Evolutionary conservation across 495 filamentous ascomycete genomes (phyloP), one percentile per base, ranked within the genome.

Genomic region (Hamigera avellanea): DNA sequence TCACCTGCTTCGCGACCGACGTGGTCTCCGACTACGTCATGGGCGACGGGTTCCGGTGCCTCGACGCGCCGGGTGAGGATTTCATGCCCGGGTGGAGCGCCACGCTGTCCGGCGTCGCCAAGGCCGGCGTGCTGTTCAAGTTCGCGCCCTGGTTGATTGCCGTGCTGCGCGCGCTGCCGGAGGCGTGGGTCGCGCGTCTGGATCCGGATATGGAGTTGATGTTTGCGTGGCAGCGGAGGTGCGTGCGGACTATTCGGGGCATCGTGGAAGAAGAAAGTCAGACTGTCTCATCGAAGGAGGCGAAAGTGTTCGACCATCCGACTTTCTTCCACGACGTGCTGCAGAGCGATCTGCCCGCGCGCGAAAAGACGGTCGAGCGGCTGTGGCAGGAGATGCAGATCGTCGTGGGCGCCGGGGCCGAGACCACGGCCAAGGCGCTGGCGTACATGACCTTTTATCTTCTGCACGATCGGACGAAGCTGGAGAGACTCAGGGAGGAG

Each of bases 241-340:
- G 44, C 32, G 27, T 28, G 13, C 28, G 31, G 3, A 21, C 39
- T 13, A 42, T 53, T 1, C n/a, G 25, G 2, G 30, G 26, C 1
- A 38, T 47, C 21, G 32, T 42, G 5, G 39, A 43, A 2, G 27
- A 19, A 17, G 36, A 48, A 40, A 44, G 37, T 36, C 10, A 48
- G 14, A 23, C 14, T 6, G 15, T 44, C 18, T 2, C 7, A 6
- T 9, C 21, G 8, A 31, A 46, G 8, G 10, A 33, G 35, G 37
- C 31, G 6, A 44, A 48, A 23, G 32, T 21, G 26, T 36, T 44
- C 26, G 37, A 30, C 35, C 27, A 53, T 34, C 36, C 44, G 17
- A 70, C 65, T 2, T 48, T 72, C 19, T 69, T 71, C 37, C 53
- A 61, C 30, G 56, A 57, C 10, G 33, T 72, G 3, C 32, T 69